Evolutionary conservation across 805 yeast genomes (phyloP).

Genomic region (Saccharomycopsis capsularis): DNA sequence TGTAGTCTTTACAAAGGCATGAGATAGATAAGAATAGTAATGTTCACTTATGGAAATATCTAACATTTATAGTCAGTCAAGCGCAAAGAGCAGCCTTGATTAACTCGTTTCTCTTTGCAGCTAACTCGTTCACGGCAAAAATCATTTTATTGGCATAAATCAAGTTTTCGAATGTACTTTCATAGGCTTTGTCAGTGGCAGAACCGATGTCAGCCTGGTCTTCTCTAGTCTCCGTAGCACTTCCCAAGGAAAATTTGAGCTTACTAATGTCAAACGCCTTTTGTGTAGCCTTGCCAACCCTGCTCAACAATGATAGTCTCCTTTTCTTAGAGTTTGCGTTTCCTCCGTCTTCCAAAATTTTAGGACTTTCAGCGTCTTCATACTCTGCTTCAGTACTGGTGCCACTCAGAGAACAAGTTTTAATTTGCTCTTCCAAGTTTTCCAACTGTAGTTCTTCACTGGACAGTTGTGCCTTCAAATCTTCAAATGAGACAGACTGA

Average conservation of each 20-base stretch:
- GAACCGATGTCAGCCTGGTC: neutral
- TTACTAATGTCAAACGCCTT: neutral
- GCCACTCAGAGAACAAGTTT: neutral
- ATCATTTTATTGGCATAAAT: slow-evolving; percentile 2
- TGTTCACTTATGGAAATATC: too few relatives aligned
- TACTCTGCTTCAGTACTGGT: neutral
- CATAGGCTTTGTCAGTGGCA: neutral
- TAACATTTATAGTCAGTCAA: neutral
- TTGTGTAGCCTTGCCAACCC: neutral
- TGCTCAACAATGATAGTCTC: neutral
- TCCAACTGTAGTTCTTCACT: neutral
- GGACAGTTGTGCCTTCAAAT: neutral
- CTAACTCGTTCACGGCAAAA: neutral
- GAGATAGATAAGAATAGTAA: too few relatives aligned
- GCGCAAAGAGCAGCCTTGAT: neutral
- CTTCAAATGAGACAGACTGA: neutral
- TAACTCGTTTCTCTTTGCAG: neutral
- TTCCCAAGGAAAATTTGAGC: neutral
- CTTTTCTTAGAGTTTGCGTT: neutral
- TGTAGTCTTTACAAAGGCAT: too few relatives aligned
- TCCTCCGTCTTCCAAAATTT: neutral
- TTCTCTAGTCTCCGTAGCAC: neutral
- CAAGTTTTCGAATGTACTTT: neutral
- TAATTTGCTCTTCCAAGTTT: neutral
- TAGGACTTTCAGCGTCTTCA: neutral